These are phyloP conservation scores for Alternaria sp. DNA, from an alignment of 2,329 filamentous ascomycete genomes.

Conservation along the genomic window DNA sequence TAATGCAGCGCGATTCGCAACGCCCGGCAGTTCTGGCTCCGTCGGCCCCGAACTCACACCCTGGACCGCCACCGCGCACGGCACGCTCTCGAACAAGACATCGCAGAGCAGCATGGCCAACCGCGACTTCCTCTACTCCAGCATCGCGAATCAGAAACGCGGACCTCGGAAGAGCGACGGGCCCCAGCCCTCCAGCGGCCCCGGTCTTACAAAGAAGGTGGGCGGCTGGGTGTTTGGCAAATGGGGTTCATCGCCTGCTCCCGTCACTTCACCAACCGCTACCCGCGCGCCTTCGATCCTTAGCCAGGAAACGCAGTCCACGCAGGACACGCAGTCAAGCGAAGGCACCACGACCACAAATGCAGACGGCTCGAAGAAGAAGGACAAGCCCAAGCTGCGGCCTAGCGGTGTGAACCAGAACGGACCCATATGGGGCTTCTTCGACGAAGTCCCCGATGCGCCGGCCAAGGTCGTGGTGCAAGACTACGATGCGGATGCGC, in stretches of 20 bases:
- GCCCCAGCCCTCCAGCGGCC: slow-evolving; percentile 22
- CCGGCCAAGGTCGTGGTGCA: slow-evolving; percentile 44
- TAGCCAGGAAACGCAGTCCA: slow-evolving; percentile 30
- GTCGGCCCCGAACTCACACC: slow-evolving; percentile 51
- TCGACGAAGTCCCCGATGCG: slow-evolving; percentile 42
- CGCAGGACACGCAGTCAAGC: slow-evolving; percentile 14
- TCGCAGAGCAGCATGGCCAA: slow-evolving; percentile 62
- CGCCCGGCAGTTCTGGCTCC: slow-evolving; percentile 52
- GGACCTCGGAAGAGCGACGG: slow-evolving; percentile 26
- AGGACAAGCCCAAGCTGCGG: slow-evolving; percentile 30
- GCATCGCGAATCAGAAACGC: slow-evolving; percentile 36
- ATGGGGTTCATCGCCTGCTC: slow-evolving; percentile 64
- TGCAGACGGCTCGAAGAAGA: slow-evolving; percentile 7
- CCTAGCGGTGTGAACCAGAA: slow-evolving; percentile 48
- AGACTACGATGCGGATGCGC: slow-evolving; percentile 47
- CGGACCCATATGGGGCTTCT: slow-evolving; percentile 50
- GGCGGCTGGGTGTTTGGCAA: slow-evolving; percentile 70
- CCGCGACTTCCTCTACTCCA: slow-evolving; percentile 56
- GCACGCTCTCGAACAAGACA: slow-evolving; percentile 58
- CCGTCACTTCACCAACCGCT: slow-evolving; percentile 23
- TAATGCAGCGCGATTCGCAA: slow-evolving; percentile 59
- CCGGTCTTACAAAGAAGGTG: slow-evolving; percentile 59
- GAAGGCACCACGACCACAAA: slow-evolving; percentile 16
- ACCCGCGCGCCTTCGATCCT: slow-evolving; percentile 27
- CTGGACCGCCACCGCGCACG: slow-evolving; percentile 54